Base-by-base conservation (phyloP, 2,329 filamentous ascomycete genomes). In the Botrytis elliptica region DNA sequence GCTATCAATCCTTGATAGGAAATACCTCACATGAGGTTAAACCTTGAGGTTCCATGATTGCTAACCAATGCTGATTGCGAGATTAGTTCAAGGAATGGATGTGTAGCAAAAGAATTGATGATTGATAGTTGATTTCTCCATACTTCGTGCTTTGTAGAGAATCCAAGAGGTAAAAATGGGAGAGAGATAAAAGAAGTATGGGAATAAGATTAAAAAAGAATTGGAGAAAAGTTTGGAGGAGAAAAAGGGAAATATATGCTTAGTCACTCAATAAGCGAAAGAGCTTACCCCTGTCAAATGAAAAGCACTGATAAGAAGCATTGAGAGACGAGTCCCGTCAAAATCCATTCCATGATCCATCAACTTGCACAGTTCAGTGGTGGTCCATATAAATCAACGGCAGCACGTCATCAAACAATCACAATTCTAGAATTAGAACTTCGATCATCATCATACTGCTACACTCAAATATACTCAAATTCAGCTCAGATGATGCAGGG, bases 241-340 rank as follows among this genome's bases (percentile, higher is more conserved):
- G 52, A 71, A 64, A n/a, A 40, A 18, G 33, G 44, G 12, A 69
- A 33, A 33, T 33, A 4, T 6, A 22, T 33, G 66, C 18, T 69
- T 69, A 69, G 57, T 65, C 14, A 71, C 16, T n/a, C 1, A 8
- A 25, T 71, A 71, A 71, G 69, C 69, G 69, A 71, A 16, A 10
- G 20, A 63, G 40, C 68, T 36, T 22, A 40, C 68, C 68, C 68
- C 57, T 49, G 68, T 70, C 68, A 14, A 12, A 20, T 4, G 25
- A 22, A 62, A 62, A 38, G 59, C 69, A 38, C 42, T 49, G 57
- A 46, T 62, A 25, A 62, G 52, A 55, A 29, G 52, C 25, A 14
- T 55, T 55, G 52, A 55, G 14, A 55, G 25, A 18, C 25, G 46
- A 14, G n/a, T n/a, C 25, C 6, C n/a, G 3, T 55, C n/a, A 29